Conservation (phyloP, 75 land plant species). For the Isoetes taiwanensis region DNA sequence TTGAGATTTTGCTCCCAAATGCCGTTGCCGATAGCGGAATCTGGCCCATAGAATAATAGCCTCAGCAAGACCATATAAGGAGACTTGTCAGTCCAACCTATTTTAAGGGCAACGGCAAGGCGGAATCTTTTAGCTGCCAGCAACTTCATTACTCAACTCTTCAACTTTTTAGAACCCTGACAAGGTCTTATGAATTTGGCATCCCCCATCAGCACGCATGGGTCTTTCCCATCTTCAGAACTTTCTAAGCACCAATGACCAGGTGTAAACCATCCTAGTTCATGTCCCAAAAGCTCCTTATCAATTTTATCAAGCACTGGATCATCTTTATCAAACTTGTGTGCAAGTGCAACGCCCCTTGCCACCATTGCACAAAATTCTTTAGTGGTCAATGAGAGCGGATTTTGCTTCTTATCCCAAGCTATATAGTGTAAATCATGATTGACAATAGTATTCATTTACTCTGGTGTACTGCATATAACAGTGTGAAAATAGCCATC, state of each 20-base stretch:
- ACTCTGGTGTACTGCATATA: constrained; percentile 53
- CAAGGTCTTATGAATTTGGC: constrained; percentile 59
- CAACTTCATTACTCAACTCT: constrained; percentile 28
- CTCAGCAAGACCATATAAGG: too few relatives aligned
- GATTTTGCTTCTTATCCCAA: constrained; percentile 30
- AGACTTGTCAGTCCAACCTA: too few relatives aligned
- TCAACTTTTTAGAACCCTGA: constrained; percentile 54
- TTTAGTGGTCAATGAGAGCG: constrained; percentile 17
- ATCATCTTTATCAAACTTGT: constrained; percentile 35
- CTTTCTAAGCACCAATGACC: constrained; percentile 96
- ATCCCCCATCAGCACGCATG: constrained; percentile 60
- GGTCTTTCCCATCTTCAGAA: too few relatives aligned
- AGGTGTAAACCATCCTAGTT: constrained; percentile 37
- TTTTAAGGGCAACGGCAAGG: too few relatives aligned
- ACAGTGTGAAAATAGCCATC: constrained; percentile 71
- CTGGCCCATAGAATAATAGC: too few relatives aligned
- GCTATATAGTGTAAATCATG: constrained; percentile 37
- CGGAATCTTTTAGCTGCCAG: constrained; percentile 37
- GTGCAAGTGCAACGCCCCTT: constrained; percentile 71
- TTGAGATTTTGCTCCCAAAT: too few relatives aligned
- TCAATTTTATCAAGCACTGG: constrained; percentile 66
- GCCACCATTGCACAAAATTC: constrained; percentile 40
- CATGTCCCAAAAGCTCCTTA: constrained; percentile 34
- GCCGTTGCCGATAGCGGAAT: too few relatives aligned
- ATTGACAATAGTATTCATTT: constrained; percentile 54